Conservation (phyloP, 768 basidiomycete genomes). For the Naganishia onofrii region DNA sequence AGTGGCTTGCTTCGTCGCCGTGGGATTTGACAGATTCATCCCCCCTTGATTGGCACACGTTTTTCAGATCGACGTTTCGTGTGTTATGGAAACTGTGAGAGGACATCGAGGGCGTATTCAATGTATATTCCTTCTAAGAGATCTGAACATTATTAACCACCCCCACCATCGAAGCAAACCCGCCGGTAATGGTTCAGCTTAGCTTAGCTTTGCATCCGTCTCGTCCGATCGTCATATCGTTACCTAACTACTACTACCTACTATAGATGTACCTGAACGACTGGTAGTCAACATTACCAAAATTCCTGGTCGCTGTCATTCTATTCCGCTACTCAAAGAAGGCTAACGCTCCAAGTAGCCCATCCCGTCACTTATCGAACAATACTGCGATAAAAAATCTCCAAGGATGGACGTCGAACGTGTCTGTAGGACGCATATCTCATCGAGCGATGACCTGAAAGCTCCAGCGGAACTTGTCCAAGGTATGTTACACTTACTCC, state of each 20-base stretch:
- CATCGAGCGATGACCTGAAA: conserved; percentile 40
- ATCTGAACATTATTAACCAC: too few species aligned
- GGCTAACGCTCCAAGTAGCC: too few species aligned
- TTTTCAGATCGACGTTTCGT: neutral
- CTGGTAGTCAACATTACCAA: too few species aligned
- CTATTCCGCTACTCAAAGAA: too few species aligned
- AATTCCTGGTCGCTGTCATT: too few species aligned
- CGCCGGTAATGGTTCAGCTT: neutral
- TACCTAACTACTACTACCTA: too few species aligned
- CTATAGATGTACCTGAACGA: too few species aligned
- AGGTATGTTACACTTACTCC: conserved; percentile 36
- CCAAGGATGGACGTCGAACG: conserved; percentile 46
- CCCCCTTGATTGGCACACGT: neutral
- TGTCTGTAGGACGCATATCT: conserved; percentile 48
- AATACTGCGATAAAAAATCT: neutral
- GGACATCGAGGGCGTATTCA: too few species aligned
- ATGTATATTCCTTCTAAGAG: too few species aligned
- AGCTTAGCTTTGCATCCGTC: conserved; percentile 13
- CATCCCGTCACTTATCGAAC: neutral
- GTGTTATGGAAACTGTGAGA: neutral
- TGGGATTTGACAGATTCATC: neutral
- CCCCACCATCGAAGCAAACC: too few species aligned
- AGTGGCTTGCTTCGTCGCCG: neutral
- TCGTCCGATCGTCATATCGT: conserved; percentile 14
- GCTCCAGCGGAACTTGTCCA: conserved; percentile 46